Conservation (phyloP, 306 rosid species). For the Malus orientalis region DNA sequence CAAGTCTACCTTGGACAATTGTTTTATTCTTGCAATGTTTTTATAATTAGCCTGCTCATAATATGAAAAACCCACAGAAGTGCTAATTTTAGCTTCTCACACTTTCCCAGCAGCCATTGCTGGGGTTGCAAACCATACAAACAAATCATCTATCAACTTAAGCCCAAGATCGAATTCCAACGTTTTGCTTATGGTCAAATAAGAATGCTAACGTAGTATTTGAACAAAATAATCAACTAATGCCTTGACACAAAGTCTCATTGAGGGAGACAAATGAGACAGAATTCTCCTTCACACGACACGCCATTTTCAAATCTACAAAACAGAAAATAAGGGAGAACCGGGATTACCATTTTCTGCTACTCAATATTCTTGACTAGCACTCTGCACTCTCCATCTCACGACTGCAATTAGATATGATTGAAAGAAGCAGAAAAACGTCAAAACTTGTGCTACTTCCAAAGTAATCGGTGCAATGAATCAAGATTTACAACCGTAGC, state of each 20-base stretch:
- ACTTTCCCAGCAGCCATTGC: constrained; percentile 7
- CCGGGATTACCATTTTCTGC: background rate
- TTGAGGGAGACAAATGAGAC: background rate
- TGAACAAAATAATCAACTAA: background rate
- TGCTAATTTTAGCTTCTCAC: background rate
- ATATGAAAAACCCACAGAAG: too few species aligned
- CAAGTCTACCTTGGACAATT: background rate
- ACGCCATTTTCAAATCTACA: background rate
- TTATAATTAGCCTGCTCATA: background rate
- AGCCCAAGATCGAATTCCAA: background rate
- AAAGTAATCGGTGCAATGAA: background rate
- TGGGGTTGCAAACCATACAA: constrained; percentile 10
- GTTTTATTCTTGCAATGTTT: background rate
- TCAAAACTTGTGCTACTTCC: background rate
- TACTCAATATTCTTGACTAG: background rate
- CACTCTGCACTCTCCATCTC: background rate
- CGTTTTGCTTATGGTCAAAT: background rate
- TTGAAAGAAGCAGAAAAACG: background rate
- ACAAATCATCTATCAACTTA: background rate
- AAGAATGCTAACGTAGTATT: background rate
- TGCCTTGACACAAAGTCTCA: background rate
- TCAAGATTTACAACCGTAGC: background rate
- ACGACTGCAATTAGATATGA: background rate
- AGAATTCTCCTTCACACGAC: background rate
- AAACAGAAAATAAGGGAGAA: background rate